Evolutionary conservation across 179 eudicot species (phyloP).

Genomic region (Silene coronaria): DNA sequence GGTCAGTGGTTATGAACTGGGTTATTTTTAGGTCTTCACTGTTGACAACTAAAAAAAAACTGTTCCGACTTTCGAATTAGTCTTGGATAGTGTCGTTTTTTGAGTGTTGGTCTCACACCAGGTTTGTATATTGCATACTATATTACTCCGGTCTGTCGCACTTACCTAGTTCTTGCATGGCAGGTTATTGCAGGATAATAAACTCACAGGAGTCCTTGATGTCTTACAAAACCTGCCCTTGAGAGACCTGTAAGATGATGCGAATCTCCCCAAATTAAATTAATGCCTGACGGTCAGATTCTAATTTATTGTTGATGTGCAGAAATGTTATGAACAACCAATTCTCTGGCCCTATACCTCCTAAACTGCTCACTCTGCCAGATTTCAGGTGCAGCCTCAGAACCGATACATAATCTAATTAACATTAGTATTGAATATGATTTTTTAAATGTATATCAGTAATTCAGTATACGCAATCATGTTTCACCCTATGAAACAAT

Average conservation of each 20-base stretch:
- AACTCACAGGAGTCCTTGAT: conserved; percentile 76
- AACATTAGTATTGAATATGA: too few relatives aligned
- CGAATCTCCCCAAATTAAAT: background rate
- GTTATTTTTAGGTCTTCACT: too few relatives aligned
- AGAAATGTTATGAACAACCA: conserved; percentile 82
- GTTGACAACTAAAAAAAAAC: too few relatives aligned
- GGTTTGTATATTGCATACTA: background rate
- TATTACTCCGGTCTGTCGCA: background rate
- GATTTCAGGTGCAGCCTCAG: conserved; percentile 49
- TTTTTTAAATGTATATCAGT: too few relatives aligned
- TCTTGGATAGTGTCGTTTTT: too few relatives aligned
- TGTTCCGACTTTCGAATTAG: too few relatives aligned
- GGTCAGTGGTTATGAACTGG: background rate
- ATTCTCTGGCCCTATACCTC: conserved; percentile 83
- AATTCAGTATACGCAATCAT: background rate
- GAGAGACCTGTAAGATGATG: conserved; percentile 51
- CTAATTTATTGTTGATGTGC: conserved; percentile 25
- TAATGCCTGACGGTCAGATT: conserved; percentile 6
- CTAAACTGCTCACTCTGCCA: conserved; percentile 58
- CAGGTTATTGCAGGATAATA: conserved; percentile 90
- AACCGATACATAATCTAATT: background rate
- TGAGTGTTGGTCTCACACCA: conserved; percentile 2
- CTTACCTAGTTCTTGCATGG: conserved; percentile 20
- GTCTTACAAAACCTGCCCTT: conserved; percentile 83
- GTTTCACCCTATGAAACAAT: background rate